These are phyloP conservation scores for Pyrrhoderma noxium DNA, from an alignment of 1,284 basidiomycete species.

Conservation along the genomic window DNA sequence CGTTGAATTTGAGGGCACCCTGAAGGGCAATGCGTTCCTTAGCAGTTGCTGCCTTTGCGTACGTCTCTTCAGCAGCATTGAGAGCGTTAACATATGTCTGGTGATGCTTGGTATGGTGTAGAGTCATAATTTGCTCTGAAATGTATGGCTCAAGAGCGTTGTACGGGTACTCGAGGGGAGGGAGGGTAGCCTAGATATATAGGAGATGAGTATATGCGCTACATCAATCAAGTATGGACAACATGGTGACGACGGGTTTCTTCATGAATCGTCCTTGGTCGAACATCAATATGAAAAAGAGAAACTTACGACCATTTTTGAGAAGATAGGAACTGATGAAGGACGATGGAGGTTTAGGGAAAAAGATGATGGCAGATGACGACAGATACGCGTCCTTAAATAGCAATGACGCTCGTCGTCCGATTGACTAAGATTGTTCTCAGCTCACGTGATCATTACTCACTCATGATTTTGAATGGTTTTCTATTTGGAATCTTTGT, in stretches of 20 bases:
- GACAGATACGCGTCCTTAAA: no score
- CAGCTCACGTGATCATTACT: no score
- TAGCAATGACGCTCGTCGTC: no score
- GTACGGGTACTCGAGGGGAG: conserved; percentile 81
- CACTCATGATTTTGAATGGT: no score
- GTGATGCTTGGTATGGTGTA: conserved; percentile 87
- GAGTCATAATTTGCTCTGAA: conserved; percentile 72
- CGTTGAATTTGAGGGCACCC: conserved; percentile 67
- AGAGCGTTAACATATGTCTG: conserved; percentile 72
- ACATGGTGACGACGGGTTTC: no score
- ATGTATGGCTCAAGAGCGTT: conserved; percentile 85
- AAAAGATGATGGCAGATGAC: not conserved
- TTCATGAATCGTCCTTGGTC: no score
- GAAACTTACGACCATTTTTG: conserved; percentile 2
- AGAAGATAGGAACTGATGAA: not conserved
- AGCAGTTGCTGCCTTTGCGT: conserved; percentile 53
- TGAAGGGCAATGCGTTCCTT: conserved; percentile 77
- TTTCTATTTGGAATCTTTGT: no score
- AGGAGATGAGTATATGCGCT: conserved; percentile 9
- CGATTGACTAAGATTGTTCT: no score
- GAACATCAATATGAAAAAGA: no score
- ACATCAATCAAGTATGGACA: no score
- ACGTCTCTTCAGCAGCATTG: conserved; percentile 70
- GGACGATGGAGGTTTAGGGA: not conserved
- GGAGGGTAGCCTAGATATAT: conserved; percentile 37